Evolutionary conservation across 2,329 filamentous ascomycete genomes (phyloP), one percentile per base, ranked within the genome.

Genomic region (Diaporthe humulicola): DNA sequence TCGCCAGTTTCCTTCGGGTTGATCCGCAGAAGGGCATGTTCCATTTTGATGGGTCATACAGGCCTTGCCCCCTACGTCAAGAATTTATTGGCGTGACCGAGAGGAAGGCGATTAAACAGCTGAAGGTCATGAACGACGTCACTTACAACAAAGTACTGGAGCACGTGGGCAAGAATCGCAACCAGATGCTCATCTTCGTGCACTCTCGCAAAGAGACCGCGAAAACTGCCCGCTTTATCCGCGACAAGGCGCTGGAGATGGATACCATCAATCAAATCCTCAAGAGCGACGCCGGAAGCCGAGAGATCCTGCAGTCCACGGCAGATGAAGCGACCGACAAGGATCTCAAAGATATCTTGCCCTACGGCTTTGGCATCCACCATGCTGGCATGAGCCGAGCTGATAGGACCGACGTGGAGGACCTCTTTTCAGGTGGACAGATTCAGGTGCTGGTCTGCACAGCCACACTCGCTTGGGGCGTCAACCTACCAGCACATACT

Each of bases 101-200:
- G 79, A 97, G 97, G 86, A 98, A 98, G 83, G 94, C 97, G 8
- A 99, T 99, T 86, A 99, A 98, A 85, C 97, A 99, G 83, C 88
- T 99, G 72, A 98, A 98, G 88, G 97, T 94, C 0, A 99, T 99
- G 97, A 99, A 99, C 81, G 97, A 99, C 79, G 96, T 99, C 72
- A 98, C 95, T 74, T 99, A 99, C 84, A 97, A 93, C 77, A 99
- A 99, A 84, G 96, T 98, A 38, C 90, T 99, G 72, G 97, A 99
- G 84, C 96, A 98, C 81, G 96, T 98, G 40, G 97, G 97, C 9
- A 93, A 93, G 75, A 93, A 97, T 81, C 92, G 94, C 77, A 98
- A 99, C 80, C 97, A 99, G 84, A 98, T 99, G 96, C 91, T 99
- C 52, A 98, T 99, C 75, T 99, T 99, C 81, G 97, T 99, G 8